Conservation (phyloP, 2,329 filamentous ascomycete species). For the Alternaria sp. region DNA sequence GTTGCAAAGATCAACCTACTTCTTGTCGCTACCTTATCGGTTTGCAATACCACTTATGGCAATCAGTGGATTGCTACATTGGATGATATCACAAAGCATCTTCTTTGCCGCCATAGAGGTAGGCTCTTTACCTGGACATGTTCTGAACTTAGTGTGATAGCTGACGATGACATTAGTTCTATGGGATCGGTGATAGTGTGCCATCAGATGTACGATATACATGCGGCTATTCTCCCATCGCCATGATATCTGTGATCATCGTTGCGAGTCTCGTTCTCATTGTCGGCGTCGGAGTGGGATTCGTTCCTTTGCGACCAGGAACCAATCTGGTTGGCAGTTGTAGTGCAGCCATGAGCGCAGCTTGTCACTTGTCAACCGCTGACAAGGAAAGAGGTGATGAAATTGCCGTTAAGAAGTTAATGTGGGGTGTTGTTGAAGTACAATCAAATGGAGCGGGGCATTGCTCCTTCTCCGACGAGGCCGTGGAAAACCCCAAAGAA, state of each 20-base stretch:
- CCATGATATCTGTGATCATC: neutral
- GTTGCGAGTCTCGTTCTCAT: neutral
- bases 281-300: neutral
- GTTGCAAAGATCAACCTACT: constrained; percentile 50
- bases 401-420: neutral
- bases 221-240: neutral
- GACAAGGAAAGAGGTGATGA: neutral
- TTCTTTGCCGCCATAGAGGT: constrained; percentile 36
- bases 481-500: neutral
- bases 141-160: neutral
- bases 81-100: constrained; percentile 52
- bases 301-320: neutral
- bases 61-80: constrained; percentile 46
- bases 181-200: neutral
- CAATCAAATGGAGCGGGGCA: neutral
- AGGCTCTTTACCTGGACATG: neutral
- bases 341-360: neutral
- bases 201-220: neutral
- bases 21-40: constrained; percentile 49
- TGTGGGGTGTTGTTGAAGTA: neutral
- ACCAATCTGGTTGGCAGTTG: neutral
- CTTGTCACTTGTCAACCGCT: neutral
- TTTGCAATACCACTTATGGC: constrained; percentile 47
- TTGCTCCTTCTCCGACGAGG: neutral
- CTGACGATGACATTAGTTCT: neutral